phyloP scores from a whole-genome alignment of 129 eudicot genomes.

The Pulicaria dysenterica region DNA sequence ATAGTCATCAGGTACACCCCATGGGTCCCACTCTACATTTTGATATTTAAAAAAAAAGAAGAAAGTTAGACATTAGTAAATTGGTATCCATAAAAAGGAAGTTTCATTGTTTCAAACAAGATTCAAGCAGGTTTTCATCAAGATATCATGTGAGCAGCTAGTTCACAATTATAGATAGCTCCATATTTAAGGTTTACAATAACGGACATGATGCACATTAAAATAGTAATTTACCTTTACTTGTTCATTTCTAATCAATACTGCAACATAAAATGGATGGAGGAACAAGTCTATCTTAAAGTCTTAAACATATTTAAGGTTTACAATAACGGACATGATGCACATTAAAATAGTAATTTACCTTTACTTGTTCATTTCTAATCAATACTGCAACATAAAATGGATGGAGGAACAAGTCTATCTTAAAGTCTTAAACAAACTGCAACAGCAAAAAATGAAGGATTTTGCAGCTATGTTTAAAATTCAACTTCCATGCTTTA shows the following conservation, averaged over 20 bases:
- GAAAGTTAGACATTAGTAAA: too few relatives aligned
- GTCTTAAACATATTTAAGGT: too few relatives aligned
- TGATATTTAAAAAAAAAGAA: not conserved
- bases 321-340: not conserved
- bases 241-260: not conserved
- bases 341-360: not conserved
- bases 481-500: too few relatives aligned
- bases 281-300: too few relatives aligned
- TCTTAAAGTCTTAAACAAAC: not conserved
- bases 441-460: not conserved
- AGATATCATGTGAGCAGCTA: not conserved
- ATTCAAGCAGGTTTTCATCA: not conserved
- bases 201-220: not conserved
- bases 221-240: not conserved
- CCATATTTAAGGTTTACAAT: not conserved
- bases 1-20: slow-evolving; percentile 95
- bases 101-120: slow-evolving; percentile 7
- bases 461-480: not conserved
- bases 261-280: not conserved
- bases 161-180: not conserved
- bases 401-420: not conserved
- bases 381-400: not conserved
- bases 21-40: slow-evolving; percentile 45
- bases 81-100: too few relatives aligned
- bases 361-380: not conserved